Evolutionary conservation across 768 basidiomycete species (phyloP).

Genomic region (Amanita pallidorosea): DNA sequence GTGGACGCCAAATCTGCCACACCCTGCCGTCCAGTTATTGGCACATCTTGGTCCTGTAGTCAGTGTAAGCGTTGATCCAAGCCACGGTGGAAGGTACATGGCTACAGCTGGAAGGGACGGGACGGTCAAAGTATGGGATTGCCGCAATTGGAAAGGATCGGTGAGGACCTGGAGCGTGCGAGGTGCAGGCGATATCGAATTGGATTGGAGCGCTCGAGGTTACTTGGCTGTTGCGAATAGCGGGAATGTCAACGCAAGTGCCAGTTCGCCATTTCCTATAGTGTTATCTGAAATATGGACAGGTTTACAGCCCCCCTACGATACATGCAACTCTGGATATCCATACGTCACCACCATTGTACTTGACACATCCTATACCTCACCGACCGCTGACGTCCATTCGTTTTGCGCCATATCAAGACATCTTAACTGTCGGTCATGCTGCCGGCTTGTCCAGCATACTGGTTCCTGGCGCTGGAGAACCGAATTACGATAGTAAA

Average conservation of each 20-base stretch:
- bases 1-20: conserved; percentile 92
- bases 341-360: conserved; percentile 61
- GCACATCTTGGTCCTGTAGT: conserved; percentile 85
- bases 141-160: conserved; percentile 87
- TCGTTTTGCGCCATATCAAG: conserved; percentile 85
- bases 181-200: conserved; percentile 48
- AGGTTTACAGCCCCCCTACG: conserved; percentile 67
- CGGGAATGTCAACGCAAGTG: conserved; percentile 69
- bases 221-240: conserved; percentile 74
- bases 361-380: conserved; percentile 81
- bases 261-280: not conserved
- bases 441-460: conserved; percentile 70
- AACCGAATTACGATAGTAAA: conserved; percentile 87
- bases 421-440: conserved; percentile 76
- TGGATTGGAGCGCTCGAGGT: conserved; percentile 85
- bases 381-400: conserved; percentile 65
- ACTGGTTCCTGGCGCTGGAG: conserved; percentile 86
- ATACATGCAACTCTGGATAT: conserved; percentile 46
- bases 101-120: conserved; percentile 85
- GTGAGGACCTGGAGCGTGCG: conserved; percentile 69
- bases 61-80: conserved; percentile 75
- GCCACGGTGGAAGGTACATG: conserved; percentile 81
- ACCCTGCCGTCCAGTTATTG: conserved; percentile 85
- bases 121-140: conserved; percentile 92
- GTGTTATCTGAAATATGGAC: not conserved